Conservation (phyloP, 192 early-diverging fungal genomes). For the Dispira simplex region DNA sequence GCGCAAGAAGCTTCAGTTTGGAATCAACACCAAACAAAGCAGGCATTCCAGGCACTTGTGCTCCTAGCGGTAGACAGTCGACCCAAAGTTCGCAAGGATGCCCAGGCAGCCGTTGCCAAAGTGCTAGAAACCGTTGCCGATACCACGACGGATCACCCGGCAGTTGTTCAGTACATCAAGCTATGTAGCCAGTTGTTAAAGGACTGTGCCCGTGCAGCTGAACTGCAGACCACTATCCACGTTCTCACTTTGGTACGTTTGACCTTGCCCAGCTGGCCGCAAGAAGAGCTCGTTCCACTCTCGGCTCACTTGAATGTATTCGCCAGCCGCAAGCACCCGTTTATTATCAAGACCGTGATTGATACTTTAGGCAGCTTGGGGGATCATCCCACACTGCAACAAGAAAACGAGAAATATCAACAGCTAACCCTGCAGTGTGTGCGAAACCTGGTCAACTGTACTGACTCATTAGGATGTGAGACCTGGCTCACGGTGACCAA, state of each 20-base stretch:
- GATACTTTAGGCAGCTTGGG: slow-evolving; percentile 11
- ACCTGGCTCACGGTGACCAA: no score
- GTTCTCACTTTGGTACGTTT: slow-evolving; percentile 54
- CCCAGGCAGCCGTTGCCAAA: slow-evolving; percentile 63
- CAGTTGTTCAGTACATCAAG: slow-evolving; percentile 39
- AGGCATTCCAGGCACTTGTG: slow-evolving; percentile 56
- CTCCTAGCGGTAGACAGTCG: slow-evolving; percentile 63
- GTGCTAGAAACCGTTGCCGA: slow-evolving; percentile 59
- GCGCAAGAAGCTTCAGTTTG: slow-evolving; percentile 65
- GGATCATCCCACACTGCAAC: no score
- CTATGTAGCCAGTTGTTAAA: slow-evolving; percentile 42
- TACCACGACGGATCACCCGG: slow-evolving; percentile 56
- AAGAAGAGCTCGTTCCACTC: slow-evolving; percentile 40
- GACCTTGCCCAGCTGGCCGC: slow-evolving; percentile 37
- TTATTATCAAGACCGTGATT: slow-evolving; percentile 51
- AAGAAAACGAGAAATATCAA: no score
- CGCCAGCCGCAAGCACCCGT: slow-evolving; percentile 62
- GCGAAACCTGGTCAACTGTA: no score
- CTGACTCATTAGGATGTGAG: no score
- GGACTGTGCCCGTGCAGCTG: slow-evolving; percentile 29
- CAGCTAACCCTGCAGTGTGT: no score
- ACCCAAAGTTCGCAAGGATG: slow-evolving; percentile 80
- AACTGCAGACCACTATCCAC: slow-evolving; percentile 41
- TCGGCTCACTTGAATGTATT: slow-evolving; percentile 59
- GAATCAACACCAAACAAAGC: slow-evolving; percentile 47